Conservation (phyloP, 1,139 yeast genomes). For the Yamadazyma jaroonii region DNA sequence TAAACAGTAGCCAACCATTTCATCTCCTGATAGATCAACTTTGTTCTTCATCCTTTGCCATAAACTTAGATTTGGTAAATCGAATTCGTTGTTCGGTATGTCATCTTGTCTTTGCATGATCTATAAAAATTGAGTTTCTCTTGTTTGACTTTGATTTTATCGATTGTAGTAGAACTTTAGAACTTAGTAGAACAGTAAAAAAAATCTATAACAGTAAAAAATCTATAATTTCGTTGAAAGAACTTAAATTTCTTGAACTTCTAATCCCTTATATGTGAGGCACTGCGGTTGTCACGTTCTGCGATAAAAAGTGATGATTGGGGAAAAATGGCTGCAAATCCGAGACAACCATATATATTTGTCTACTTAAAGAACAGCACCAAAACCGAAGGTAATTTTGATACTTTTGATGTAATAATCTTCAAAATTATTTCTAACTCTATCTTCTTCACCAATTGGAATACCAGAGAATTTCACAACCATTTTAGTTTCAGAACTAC, state of each 20-base stretch:
- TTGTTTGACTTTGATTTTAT: no score
- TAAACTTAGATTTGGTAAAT: not conserved
- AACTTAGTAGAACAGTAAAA: no score
- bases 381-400: slow-evolving; percentile 90
- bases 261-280: not conserved
- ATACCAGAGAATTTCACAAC: slow-evolving; percentile 83
- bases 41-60: not conserved
- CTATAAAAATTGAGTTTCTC: no score
- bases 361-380: slow-evolving; percentile 59
- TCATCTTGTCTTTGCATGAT: not conserved
- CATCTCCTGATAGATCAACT: not conserved
- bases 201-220: no score
- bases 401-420: slow-evolving; percentile 86
- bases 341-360: not conserved
- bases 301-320: no score
- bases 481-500: slow-evolving; percentile 77
- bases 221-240: no score
- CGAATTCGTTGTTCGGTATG: not conserved
- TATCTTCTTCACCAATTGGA: slow-evolving; percentile 96
- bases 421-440: slow-evolving; percentile 80
- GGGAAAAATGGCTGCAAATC: no score
- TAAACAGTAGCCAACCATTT: slow-evolving; percentile 34
- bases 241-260: no score
- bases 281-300: slow-evolving; percentile 1
- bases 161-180: no score